Percentiles rank a stretch among this genome's conserved stretches.
Evolutionary conservation across 257 asterid species (phyloP).

Genomic region (Solanum pennellii): DNA sequence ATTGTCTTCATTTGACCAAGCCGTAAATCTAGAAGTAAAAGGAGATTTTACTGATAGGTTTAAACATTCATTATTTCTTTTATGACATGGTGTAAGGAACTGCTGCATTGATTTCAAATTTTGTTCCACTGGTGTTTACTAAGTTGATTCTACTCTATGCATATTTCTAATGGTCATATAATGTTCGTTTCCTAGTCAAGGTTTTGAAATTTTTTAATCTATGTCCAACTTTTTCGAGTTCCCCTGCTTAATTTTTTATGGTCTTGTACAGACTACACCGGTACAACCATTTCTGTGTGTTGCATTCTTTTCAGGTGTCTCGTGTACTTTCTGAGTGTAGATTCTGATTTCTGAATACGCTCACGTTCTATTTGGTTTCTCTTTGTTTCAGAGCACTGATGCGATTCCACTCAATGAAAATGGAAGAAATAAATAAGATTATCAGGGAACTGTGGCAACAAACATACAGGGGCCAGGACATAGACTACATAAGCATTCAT

Average conservation of each 20-base stretch:
- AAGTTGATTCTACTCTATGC: neutral
- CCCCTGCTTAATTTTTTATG: neutral
- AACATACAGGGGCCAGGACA: slow-evolving; percentile 99
- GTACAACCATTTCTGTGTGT: neutral
- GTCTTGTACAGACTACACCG: neutral
- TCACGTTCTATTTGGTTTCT: slow-evolving; percentile 7
- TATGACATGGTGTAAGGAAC: neutral
- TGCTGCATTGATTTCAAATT: neutral
- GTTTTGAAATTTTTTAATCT: neutral
- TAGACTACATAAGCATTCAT: slow-evolving; percentile 88
- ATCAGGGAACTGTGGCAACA: slow-evolving; percentile 98
- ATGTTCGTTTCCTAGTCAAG: neutral
- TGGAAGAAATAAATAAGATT: slow-evolving; percentile 98
- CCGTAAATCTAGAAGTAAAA: neutral
- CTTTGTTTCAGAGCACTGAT: slow-evolving; percentile 65
- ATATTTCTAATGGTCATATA: neutral
- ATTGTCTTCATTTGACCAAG: neutral
- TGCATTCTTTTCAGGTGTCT: neutral
- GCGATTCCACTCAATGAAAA: slow-evolving; percentile 98
- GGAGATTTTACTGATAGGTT: neutral
- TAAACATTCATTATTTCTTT: neutral
- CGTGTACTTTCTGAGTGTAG: neutral
- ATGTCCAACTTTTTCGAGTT: neutral
- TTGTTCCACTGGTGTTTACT: neutral
- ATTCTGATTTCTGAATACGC: neutral